Evolutionary conservation across 2,329 filamentous ascomycete genomes (phyloP), one percentile per base, ranked within the genome.

Genomic region (Trichoderma arundinaceum): DNA sequence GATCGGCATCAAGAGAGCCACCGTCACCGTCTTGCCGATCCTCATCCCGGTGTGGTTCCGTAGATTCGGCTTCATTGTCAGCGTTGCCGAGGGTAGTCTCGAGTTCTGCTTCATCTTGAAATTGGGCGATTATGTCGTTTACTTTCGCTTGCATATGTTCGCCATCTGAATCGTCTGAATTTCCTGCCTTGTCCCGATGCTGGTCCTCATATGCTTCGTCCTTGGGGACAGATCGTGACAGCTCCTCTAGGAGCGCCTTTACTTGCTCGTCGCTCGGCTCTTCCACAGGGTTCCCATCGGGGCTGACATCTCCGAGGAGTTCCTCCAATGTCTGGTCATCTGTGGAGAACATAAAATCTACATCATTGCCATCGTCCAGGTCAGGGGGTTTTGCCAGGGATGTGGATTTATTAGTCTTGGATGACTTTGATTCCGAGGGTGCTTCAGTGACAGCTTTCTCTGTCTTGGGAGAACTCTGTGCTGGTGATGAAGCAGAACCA

Each of bases 311-410:
- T 2, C 76, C 78, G 2, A 87, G 76, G 9, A 87, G 76, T 66
- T 85, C 83, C 63, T 86, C 80, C 0, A 86, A 75, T 1, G 80
- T 83, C 53, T 80, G 76, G n/a, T 86, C 83, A 68, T 85, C 83
- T 2, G 81, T 82, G 41, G 78, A 74, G 33, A 82, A 76, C 17
- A 83, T 71, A 1, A 76, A 70, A 0, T 79, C 77, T 4, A 75
- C 72, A 44, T 80, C 79, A 0, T 79, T 76, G 48, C 77, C 74
- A 0, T 75, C 74, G 4, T 33, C 60, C 19, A 28, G 17, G n/a
- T 19, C 13, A 5, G 19, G 19, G 19, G 35, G 8, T 22, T 56
- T 19, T 5, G 39, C 7, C 7, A 15, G 8, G 15, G 35, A 51
- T 2, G 13, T 13, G 3, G 8, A 10, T 7, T 19, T 38, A 28